A percentile compares a stretch with the other conserved stretches of the same genome.
Evolutionary conservation across 2,329 filamentous ascomycete species (phyloP).

Genomic region (Penicillium nordicum): DNA sequence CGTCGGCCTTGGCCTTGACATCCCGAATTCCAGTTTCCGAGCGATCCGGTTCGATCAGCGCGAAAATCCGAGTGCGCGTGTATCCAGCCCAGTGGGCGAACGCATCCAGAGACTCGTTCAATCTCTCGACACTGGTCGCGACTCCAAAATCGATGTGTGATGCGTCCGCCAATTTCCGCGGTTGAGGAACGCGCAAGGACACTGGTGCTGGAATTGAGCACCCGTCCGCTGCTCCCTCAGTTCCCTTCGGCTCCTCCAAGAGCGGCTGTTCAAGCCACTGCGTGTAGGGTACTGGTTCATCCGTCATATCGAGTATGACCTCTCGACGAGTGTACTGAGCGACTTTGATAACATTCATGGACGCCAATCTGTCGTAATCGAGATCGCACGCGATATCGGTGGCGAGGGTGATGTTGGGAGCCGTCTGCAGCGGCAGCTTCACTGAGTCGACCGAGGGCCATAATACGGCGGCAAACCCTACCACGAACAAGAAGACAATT

Average conservation of each 20-base stretch:
- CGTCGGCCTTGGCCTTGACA: slow-evolving; percentile 35
- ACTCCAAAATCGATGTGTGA: slow-evolving; percentile 57
- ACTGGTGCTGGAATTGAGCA: slow-evolving; percentile 47
- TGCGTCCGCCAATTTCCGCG: slow-evolving; percentile 44
- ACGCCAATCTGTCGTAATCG: slow-evolving; percentile 24
- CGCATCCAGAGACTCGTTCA: slow-evolving; percentile 50
- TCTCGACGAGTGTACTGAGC: slow-evolving; percentile 33
- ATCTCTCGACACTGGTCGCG: slow-evolving; percentile 51
- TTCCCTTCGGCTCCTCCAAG: slow-evolving; percentile 12
- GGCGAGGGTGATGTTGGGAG: slow-evolving; percentile 32
- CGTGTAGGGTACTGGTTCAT: slow-evolving; percentile 24
- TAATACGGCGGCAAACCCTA: slow-evolving; percentile 26
- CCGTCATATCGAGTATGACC: slow-evolving; percentile 23
- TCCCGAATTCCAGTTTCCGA: slow-evolving; percentile 17
- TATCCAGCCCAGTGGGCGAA: slow-evolving; percentile 57
- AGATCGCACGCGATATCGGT: slow-evolving; percentile 28
- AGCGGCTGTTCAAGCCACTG: slow-evolving; percentile 29
- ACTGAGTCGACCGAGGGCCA: slow-evolving; percentile 25
- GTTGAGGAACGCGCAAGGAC: slow-evolving; percentile 46
- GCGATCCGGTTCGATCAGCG: slow-evolving; percentile 47
- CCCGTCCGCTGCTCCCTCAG: slow-evolving; percentile 24
- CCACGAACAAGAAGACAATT: slow-evolving; percentile 24
- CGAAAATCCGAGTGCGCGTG: slow-evolving; percentile 52
- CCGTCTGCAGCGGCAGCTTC: slow-evolving; percentile 11
- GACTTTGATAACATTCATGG: slow-evolving; percentile 27